These are phyloP conservation scores for Chloris gayana DNA, from an alignment of 176 grass and related monocot species.

Conservation along the genomic window DNA sequence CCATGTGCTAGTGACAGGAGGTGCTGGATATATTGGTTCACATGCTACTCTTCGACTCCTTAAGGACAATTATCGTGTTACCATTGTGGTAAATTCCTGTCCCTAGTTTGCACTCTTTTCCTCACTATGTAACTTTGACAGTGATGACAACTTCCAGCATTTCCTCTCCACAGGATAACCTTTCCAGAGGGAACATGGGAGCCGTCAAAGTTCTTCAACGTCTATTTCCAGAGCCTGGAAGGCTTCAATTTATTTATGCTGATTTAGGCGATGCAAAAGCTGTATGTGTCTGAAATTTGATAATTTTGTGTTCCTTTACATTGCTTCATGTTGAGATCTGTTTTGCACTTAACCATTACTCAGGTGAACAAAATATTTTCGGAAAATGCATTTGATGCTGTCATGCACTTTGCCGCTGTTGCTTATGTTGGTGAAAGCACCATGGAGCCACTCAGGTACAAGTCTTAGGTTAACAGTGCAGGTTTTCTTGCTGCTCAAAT, in stretches of 20 bases:
- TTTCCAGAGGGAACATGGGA: conserved; percentile 96
- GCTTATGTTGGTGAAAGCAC: conserved; percentile 99
- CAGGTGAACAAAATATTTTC: conserved; percentile 96
- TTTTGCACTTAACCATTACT: conserved; percentile 56
- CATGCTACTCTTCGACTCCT: conserved; percentile 96
- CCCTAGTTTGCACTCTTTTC: not conserved
- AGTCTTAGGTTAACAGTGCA: not conserved
- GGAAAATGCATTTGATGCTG: conserved; percentile 91
- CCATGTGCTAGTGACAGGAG: conserved; percentile 96
- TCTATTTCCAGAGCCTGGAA: conserved; percentile 83
- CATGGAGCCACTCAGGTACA: conserved; percentile 90
- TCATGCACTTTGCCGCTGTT: conserved; percentile 99
- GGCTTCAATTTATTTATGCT: conserved; percentile 97
- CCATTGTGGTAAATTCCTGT: conserved; percentile 91
- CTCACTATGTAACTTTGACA: not conserved
- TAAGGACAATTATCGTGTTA: conserved; percentile 85
- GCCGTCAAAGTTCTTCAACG: conserved; percentile 77
- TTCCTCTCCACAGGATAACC: conserved; percentile 76
- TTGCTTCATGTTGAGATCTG: conserved; percentile 10
- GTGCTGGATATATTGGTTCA: conserved; percentile 92
- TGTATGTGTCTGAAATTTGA: conserved; percentile 54
- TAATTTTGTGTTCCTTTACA: not conserved
- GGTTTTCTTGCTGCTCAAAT: conserved; percentile 23
- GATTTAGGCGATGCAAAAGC: conserved; percentile 88
- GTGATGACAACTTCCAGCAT: conserved; percentile 6